Evolutionary conservation across 352 stramenopile genomes (phyloP).

Genomic region (Globisporangium heterothallicum): DNA sequence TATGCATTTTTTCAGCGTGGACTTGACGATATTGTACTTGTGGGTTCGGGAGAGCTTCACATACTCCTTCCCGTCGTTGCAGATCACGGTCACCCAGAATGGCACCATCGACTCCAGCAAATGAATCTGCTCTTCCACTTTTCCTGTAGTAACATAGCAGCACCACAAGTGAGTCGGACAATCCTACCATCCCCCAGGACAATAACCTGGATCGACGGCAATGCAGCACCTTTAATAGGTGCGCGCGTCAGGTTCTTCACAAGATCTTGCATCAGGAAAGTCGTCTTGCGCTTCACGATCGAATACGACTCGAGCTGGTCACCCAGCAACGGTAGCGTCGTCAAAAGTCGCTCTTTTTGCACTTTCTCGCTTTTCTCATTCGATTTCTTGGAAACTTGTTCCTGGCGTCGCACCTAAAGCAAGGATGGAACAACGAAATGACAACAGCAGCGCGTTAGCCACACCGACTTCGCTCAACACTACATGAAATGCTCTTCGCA

Average conservation of each 20-base stretch:
- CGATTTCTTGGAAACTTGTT: conserved; percentile 35
- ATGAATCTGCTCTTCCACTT: conserved; percentile 65
- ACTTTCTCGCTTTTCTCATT: conserved; percentile 36
- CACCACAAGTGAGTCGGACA: background rate
- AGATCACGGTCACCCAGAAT: conserved; percentile 69
- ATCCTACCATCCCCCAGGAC: no score
- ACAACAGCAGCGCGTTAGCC: background rate
- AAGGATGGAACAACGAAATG: no score
- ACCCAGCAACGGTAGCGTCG: conserved; percentile 64
- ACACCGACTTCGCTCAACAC: background rate
- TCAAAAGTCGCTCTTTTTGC: conserved; percentile 38
- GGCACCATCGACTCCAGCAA: conserved; percentile 62
- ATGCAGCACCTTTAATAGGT: conserved; percentile 26
- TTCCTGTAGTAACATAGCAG: conserved; percentile 13
- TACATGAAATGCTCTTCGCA: background rate
- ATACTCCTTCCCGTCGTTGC: conserved; percentile 59
- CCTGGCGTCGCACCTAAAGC: conserved; percentile 36
- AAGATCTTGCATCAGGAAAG: conserved; percentile 50
- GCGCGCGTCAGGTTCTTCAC: conserved; percentile 34
- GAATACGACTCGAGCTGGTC: conserved; percentile 73
- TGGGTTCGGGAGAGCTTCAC: conserved; percentile 43
- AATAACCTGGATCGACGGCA: background rate
- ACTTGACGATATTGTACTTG: conserved; percentile 74
- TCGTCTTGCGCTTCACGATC: conserved; percentile 55
- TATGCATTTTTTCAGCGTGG: conserved; percentile 44